Evolutionary conservation across 352 stramenopile species (phyloP).

Genomic region (Globisporangium middletonii): DNA sequence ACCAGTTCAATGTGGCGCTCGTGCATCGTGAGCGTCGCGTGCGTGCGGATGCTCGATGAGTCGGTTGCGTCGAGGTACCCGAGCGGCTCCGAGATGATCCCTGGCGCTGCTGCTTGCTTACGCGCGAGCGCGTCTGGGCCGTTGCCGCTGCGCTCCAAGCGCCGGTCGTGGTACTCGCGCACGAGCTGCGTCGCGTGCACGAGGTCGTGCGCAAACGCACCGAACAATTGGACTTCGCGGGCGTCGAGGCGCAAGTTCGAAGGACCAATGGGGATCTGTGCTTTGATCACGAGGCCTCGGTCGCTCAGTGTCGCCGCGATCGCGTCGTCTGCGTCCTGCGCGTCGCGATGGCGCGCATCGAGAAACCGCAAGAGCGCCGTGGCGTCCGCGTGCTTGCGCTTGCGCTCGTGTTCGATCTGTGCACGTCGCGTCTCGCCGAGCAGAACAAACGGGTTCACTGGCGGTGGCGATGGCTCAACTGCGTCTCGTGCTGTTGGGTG

Average conservation of each 20-base stretch:
- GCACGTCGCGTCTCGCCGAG: conserved; percentile 32
- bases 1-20: conserved; percentile 34
- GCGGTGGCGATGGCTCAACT: background rate
- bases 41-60: conserved; percentile 35
- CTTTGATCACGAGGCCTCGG: conserved; percentile 60
- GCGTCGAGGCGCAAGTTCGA: conserved; percentile 45
- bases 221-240: conserved; percentile 37
- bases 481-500: background rate
- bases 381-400: conserved; percentile 24
- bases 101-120: conserved; percentile 12
- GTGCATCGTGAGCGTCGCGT: conserved; percentile 40
- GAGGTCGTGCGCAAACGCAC: conserved; percentile 32
- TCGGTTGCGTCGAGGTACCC: conserved; percentile 58
- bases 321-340: conserved; percentile 29
- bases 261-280: conserved; percentile 66
- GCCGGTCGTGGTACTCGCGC: conserved; percentile 34
- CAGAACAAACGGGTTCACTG: conserved; percentile 25
- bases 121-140: conserved; percentile 4
- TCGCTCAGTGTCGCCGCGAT: conserved; percentile 38
- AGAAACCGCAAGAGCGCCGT: conserved; percentile 43
- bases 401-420: conserved; percentile 23
- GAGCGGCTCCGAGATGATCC: conserved; percentile 19
- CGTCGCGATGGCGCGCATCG: conserved; percentile 35
- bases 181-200: conserved; percentile 60
- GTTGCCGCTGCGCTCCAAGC: conserved; percentile 50